Base-by-base conservation (phyloP, 352 stramenopile genomes). In the Pelagophyceae sp. region DNA sequence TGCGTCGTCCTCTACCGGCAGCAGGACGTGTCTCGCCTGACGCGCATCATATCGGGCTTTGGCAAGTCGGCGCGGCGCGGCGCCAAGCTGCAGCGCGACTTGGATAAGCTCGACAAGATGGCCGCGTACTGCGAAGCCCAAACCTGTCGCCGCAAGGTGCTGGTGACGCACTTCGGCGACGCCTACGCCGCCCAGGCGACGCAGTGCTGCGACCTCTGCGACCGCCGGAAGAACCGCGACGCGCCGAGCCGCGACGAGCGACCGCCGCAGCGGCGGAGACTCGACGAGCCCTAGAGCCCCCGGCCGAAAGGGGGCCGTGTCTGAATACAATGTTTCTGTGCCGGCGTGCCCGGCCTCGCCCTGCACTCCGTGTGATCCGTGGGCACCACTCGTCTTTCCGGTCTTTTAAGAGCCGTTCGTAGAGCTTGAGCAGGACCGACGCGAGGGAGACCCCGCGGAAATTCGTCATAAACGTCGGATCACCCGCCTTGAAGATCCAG, bases 1-100 rank as follows among this genome's bases (percentile, higher is more conserved):
- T 96, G 92, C 79, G 82, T 95, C 15, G 77, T 97, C 35, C 89
- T 94, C 81, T 97, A 95, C 76, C 84, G 83, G 19, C 76, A 83
- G 0, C 86, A 84, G 19, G 92, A 96, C 78, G 89, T 92, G 6
- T 84, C 82, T 72, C 5, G n/a, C 54, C 20, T 81, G 5, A 19
- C 11, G 29, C 35, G 50, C 29, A 64, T 80, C n/a, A 65, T 80
- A 1, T 31, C 35, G 35, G 67, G 67, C 35, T 74, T 74, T n/a
- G 67, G 67, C 5, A 11, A n/a, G 33, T 31, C 6, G 35, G 3
- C 15, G 35, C 67, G 67, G 29, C 33, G 37, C 2, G 67, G 67
- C 0, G 35, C 67, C 17, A 51, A 54, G 67, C 38, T 74, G 15
- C 33, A 74, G 67, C 67, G 67, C 15, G 67, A 74, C 67, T n/a